Base-by-base conservation (phyloP, 495 filamentous ascomycete species). In the Thermothielavioides terrestris region DNA sequence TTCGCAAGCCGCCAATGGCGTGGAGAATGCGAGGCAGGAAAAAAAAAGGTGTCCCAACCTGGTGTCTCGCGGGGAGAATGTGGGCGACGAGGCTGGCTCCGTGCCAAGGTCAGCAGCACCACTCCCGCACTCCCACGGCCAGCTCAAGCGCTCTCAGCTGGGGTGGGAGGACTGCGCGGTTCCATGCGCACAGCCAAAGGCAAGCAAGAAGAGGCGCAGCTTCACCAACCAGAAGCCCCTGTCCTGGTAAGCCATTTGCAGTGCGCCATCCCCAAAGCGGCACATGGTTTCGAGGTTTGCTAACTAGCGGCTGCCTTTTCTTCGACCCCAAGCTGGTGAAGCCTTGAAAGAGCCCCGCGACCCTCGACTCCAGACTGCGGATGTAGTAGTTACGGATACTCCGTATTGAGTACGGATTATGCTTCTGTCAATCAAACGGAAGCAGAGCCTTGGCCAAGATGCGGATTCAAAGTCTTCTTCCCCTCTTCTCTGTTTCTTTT, bases 181-280 rank as follows among this genome's bases (percentile, higher is more conserved):
- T 15, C 30, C 30, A 43, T 36, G 10, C 22, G 42, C 50, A 42
- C 43, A 14, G 45, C 48, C 42, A 45, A 54, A 43, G 50, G 52
- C 38, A 44, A n/a, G n/a, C n/a, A n/a, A n/a, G n/a, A 50, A 42
- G 48, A 28, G 50, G 55, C 55, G 42, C 54, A 50, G 55, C 46
- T 43, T 52, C 48, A 39, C 55, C 55, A 53, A 53, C 55, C 55
- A 53, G 36, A 50, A 1, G n/a, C 26, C 42, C 34, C 10, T 35
- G 25, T 32, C 21, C 4, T n/a, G n/a, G n/a, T n/a, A n/a, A 22
- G 28, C 12, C 34, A 6, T 25, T 6, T 42, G 26, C 21, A 26
- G n/a, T n/a, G n/a, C n/a, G n/a, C 55, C 44, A 52, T 47, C 20
- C 49, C 54, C 21, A 35, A 53, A 42, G 38, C 25, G 44, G 51